Evolutionary conservation across 2,329 filamentous ascomycete species (phyloP).

Genomic region (Fusarium bactridioides): DNA sequence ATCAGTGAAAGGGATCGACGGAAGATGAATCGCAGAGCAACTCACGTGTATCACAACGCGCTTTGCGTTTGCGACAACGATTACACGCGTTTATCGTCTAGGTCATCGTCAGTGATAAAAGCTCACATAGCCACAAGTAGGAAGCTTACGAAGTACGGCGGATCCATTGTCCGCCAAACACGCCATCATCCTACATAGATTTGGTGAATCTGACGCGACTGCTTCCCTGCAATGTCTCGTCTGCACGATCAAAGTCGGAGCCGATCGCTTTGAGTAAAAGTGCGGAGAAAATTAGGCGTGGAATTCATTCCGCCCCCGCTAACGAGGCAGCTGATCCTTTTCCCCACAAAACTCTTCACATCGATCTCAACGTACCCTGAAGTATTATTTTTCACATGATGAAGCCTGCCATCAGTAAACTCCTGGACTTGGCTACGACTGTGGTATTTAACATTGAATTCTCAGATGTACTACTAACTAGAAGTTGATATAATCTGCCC

Average conservation of each 20-base stretch:
- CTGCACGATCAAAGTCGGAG: background rate
- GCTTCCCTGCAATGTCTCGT: background rate
- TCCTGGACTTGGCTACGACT: accelerated
- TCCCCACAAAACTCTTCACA: background rate
- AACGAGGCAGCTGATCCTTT: background rate
- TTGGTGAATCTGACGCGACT: background rate
- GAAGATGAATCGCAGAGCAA: accelerated
- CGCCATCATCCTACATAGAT: background rate
- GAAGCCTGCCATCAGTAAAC: no score
- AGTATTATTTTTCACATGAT: no score
- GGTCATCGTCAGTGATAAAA: no score
- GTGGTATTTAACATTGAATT: accelerated
- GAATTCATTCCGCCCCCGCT: conserved; percentile 2
- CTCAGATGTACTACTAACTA: no score
- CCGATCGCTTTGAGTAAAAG: background rate
- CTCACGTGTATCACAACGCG: conserved; percentile 8
- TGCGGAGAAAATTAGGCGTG: background rate
- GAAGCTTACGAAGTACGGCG: conserved; percentile 1
- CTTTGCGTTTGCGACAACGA: conserved; percentile 14
- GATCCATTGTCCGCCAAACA: background rate
- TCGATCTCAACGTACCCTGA: background rate
- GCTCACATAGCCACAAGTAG: no score
- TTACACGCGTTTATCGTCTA: conserved; percentile 18
- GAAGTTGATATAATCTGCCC: accelerated
- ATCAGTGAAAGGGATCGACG: accelerated